These are phyloP conservation scores for Vitis rupestris DNA, from an alignment of 164 flowering plant species.

Conservation along the genomic window DNA sequence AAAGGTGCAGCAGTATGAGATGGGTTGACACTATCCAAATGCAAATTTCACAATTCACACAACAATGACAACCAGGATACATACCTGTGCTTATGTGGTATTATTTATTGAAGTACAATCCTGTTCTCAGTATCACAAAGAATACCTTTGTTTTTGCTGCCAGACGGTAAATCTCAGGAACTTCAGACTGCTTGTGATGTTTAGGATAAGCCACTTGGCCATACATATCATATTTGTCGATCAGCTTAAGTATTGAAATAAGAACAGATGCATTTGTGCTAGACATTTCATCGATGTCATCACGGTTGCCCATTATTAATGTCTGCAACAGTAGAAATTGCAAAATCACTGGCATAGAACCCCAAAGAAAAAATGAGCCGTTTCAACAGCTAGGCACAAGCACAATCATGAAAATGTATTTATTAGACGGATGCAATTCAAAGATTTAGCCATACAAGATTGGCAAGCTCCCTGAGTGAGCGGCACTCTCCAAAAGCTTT, in stretches of 20 bases:
- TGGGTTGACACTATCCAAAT: too few relatives aligned
- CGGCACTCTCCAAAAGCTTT: constrained; percentile 90
- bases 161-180: constrained; percentile 58
- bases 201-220: constrained; percentile 65
- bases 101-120: too few relatives aligned
- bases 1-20: too few relatives aligned
- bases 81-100: too few relatives aligned
- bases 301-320: constrained; percentile 74
- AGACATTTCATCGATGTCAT: constrained; percentile 72
- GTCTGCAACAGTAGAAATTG: constrained; percentile 42
- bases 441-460: constrained; percentile 48
- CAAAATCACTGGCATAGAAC: not conserved
- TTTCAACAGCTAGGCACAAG: not conserved
- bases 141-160: constrained; percentile 81
- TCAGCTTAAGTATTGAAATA: constrained; percentile 64
- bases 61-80: too few relatives aligned
- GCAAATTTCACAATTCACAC: too few relatives aligned
- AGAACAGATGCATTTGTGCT: constrained; percentile 66
- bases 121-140: not conserved
- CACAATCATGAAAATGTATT: not conserved
- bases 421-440: not conserved
- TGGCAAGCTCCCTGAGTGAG: constrained; percentile 74
- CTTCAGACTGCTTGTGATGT: too few relatives aligned
- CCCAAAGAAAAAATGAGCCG: not conserved
- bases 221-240: constrained; percentile 74